Base-by-base conservation (phyloP, 225 moss, liverwort and hornwort genomes). In the Pseudoscleropodium purum region DNA sequence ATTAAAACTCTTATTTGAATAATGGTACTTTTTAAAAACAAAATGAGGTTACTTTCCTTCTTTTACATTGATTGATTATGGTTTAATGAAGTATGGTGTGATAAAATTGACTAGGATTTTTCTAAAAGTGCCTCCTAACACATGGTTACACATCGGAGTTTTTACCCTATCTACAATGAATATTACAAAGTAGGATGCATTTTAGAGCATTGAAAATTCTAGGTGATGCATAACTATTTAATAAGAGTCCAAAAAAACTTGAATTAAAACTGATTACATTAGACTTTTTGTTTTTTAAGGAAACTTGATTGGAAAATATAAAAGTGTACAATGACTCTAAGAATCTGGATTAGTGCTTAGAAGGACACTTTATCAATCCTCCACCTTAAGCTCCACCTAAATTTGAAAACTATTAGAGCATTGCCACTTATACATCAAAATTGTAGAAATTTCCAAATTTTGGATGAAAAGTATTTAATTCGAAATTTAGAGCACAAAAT, bases 321-420 rank as follows among this genome's bases (percentile, higher is more conserved):
- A 27, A 27, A 0, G 9, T 43, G 16, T 73, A 5, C 3, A 17
- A 10, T 3, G 0, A 29, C 2, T 45, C 0, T 17, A 1, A 29
- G 18, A 29, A 21, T 6, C 0, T 45, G 6, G 13, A 45, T 45
- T 30, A 18, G 45, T 74, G 18, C 14, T 74, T 45, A 45, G 14
- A 68, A 68, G 12, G 45, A 30, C 18, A 74, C 17, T 47, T 47
- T 74, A 74, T 17, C 29, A 29, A 74, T 74, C 33, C 6, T 45
- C 45, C 4, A 41, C 25, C 5, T 73, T 2, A 39, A 16, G 5
- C 16, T 73, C 37, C 1, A 27, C 1, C 16, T 73, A 43, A 27
- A 5, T 45, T 45, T 17, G 45, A 29, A 73, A 45, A 39, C 29
- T 45, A 29, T 10, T 74, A 29, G 18, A 45, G 9, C 45, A 74